These are phyloP conservation scores for Plasmodium gaboni DNA, from an alignment of 169 alveolate species.

Conservation along the genomic window DNA sequence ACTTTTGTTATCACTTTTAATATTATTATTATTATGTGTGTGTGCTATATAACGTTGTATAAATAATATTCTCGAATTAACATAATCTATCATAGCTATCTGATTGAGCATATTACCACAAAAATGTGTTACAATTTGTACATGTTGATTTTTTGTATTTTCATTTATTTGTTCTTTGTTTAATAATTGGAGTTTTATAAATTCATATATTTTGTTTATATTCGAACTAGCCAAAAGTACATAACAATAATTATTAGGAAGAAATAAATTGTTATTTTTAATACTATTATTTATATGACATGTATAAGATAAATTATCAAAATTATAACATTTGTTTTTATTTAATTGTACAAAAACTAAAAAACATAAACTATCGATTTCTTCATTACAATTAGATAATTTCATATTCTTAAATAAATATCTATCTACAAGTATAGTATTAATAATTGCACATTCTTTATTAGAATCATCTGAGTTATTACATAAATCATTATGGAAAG, in stretches of 20 bases:
- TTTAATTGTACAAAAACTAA: conserved; percentile 71
- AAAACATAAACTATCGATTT: conserved; percentile 29
- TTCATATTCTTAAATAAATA: conserved; percentile 32
- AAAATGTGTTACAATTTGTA: conserved; percentile 68
- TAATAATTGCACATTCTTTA: conserved; percentile 33
- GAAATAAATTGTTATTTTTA: conserved; percentile 22
- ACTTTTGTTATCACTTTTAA: no score
- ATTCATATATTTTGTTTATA: conserved; percentile 32
- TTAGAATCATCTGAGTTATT: background rate
- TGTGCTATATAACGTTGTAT: conserved; percentile 47
- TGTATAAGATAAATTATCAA: conserved; percentile 69
- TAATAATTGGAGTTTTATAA: conserved; percentile 23
- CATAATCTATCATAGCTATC: conserved; percentile 53
- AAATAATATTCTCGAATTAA: conserved; percentile 50
- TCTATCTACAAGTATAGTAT: conserved; percentile 49
- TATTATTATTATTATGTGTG: background rate
- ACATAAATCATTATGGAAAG: conserved; percentile 5
- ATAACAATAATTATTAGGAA: conserved; percentile 46
- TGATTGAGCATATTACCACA: conserved; percentile 73
- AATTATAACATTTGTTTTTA: conserved; percentile 60
- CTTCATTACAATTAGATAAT: conserved; percentile 39
- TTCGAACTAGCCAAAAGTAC: conserved; percentile 68
- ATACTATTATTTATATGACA: conserved; percentile 51
- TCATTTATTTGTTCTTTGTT: conserved; percentile 31
- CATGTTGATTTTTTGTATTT: conserved; percentile 34